A percentile compares a stretch with the other conserved stretches of the same genome.
Evolutionary conservation across 176 grass and related monocot genomes (phyloP).

Genomic region (Urochloa ruziziensis): DNA sequence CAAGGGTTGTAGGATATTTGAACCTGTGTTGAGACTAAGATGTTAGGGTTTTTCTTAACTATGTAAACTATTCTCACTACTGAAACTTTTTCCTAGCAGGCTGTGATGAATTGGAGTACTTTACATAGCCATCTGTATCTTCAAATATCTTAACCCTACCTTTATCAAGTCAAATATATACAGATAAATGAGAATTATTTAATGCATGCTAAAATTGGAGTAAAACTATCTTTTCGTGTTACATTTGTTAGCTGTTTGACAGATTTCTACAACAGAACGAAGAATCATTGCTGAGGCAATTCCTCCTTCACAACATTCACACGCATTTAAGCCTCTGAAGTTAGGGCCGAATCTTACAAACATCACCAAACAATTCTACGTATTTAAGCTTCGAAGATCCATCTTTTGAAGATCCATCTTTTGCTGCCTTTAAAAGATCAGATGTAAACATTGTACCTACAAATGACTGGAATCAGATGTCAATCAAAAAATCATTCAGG

Average conservation of each 20-base stretch:
- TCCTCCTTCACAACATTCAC: background rate
- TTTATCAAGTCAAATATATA: background rate
- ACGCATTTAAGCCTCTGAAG: background rate
- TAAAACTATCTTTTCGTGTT: background rate
- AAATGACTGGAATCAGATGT: background rate
- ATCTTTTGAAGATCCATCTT: too few species aligned
- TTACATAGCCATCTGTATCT: background rate
- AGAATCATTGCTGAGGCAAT: background rate
- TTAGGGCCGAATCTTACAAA: background rate
- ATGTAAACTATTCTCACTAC: background rate
- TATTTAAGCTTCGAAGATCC: background rate
- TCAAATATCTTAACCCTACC: background rate
- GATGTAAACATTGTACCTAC: background rate
- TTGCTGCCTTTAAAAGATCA: background rate
- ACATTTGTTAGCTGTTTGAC: background rate
- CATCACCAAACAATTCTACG: background rate
- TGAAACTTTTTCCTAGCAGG: background rate
- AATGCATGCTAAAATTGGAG: background rate
- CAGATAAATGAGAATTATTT: background rate
- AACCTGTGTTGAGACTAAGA: background rate
- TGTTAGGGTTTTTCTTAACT: conserved; percentile 1
- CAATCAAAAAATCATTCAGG: background rate
- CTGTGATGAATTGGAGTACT: background rate
- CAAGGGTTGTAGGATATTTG: background rate
- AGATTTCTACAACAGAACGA: background rate